Evolutionary conservation across 164 flowering plant species (phyloP).

Genomic region (Magnolia officinalis): DNA sequence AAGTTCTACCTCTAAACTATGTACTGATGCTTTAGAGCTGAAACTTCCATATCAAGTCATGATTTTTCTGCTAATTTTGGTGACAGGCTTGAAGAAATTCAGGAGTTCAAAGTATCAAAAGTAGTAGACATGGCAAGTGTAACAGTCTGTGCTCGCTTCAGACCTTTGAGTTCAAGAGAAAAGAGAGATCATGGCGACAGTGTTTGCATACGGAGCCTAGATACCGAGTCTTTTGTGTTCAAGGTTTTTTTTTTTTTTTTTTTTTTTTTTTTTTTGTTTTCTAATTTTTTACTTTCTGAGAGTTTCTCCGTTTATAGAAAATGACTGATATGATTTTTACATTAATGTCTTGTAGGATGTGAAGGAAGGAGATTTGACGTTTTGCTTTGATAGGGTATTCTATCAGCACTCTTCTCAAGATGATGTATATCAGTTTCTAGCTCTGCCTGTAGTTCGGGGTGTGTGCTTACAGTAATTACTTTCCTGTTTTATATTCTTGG

Average conservation of each 20-base stretch:
- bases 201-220: constrained; percentile 40
- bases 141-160: constrained; percentile 64
- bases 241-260: constrained; percentile 38
- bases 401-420: constrained; percentile 53
- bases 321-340: not conserved
- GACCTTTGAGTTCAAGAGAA: constrained; percentile 69
- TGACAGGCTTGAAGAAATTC: not conserved
- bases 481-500: not conserved
- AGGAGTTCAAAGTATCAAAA: not conserved
- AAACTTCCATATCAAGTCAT: not conserved
- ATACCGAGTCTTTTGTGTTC: constrained; percentile 52
- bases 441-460: constrained; percentile 75
- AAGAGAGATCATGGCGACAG: constrained; percentile 42
- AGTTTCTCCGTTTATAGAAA: not conserved
- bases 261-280: not conserved
- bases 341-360: constrained; percentile 53
- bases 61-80: not conserved
- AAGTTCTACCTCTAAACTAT: not conserved
- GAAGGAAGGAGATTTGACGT: constrained; percentile 54
- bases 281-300: not conserved
- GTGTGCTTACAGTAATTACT: not conserved
- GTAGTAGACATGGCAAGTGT: constrained; percentile 44
- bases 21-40: constrained; percentile 3
- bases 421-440: constrained; percentile 65
- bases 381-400: constrained; percentile 70